Conservation (phyloP, 2,329 filamentous ascomycete genomes). For the Tolypocladium guangdongense region DNA sequence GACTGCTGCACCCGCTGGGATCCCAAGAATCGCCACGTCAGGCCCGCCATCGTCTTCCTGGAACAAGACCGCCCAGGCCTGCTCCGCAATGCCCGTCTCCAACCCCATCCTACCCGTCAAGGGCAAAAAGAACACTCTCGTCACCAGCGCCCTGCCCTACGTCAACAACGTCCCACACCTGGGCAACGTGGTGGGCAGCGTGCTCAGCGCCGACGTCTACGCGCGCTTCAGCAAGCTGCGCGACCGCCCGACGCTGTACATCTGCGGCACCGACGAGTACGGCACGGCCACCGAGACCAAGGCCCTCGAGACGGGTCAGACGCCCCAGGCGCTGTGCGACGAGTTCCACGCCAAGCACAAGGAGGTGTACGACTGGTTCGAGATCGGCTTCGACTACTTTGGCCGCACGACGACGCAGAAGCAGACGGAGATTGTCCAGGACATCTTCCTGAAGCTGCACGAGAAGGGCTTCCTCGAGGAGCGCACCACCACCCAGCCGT, state of each 20-base stretch:
- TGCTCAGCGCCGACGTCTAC: constrained; percentile 83
- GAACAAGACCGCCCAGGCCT: not conserved
- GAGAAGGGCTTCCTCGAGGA: constrained; percentile 84
- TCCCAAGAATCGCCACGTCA: not conserved
- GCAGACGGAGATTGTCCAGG: constrained; percentile 87
- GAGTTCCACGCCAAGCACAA: constrained; percentile 89
- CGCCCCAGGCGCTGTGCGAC: constrained; percentile 74
- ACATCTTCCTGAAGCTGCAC: constrained; percentile 79
- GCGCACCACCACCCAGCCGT: constrained; percentile 78
- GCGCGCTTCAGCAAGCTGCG: constrained; percentile 71
- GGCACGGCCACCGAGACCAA: constrained; percentile 94
- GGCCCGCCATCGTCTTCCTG: not conserved
- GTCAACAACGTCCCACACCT: constrained; percentile 68
- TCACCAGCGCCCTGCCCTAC: constrained; percentile 87
- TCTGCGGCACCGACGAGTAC: constrained; percentile 83
- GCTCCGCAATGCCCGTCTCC: constrained; percentile 5
- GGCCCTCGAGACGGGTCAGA: constrained; percentile 77
- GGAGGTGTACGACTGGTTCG: constrained; percentile 92
- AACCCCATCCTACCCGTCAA: constrained; percentile 49
- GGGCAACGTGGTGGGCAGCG: constrained; percentile 79
- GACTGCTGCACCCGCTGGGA: not conserved
- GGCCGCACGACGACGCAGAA: constrained; percentile 81
- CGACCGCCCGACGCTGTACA: constrained; percentile 67
- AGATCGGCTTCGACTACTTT: constrained; percentile 90
- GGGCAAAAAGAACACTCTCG: constrained; percentile 76